Evolutionary conservation across 1,284 basidiomycete species (phyloP).

Genomic region (Earliella scabrosa): DNA sequence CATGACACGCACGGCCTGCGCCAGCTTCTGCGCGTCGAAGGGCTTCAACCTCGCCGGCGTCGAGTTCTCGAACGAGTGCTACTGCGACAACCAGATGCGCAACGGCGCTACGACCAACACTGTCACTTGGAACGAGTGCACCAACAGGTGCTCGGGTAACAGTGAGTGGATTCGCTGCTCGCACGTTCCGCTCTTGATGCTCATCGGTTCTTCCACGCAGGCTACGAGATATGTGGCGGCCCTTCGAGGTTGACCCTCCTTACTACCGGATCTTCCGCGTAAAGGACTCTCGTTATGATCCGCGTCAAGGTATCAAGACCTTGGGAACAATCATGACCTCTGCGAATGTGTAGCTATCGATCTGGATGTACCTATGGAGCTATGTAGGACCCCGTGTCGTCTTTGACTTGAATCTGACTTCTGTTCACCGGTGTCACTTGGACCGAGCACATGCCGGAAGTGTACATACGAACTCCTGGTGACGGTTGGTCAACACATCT

Average conservation of each 20-base stretch:
- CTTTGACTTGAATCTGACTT: too few relatives aligned
- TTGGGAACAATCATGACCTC: too few relatives aligned
- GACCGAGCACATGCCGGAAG: too few relatives aligned
- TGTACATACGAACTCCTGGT: too few relatives aligned
- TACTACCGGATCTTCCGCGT: not conserved
- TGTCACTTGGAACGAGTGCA: conserved; percentile 13
- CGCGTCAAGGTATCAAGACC: too few relatives aligned
- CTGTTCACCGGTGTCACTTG: too few relatives aligned
- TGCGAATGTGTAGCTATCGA: too few relatives aligned
- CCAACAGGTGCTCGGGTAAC: conserved; percentile 18
- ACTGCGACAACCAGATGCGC: conserved; percentile 24
- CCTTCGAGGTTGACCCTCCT: conserved; percentile 29
- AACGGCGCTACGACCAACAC: conserved; percentile 13
- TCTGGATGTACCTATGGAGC: too few relatives aligned
- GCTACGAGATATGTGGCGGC: conserved; percentile 31
- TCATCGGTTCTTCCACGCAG: conserved; percentile 1
- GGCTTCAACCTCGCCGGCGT: conserved; percentile 29
- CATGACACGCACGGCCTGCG: conserved; percentile 18
- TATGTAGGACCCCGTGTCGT: too few relatives aligned
- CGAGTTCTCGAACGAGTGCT: conserved; percentile 33
- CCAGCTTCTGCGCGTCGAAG: conserved; percentile 19
- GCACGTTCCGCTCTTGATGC: not conserved
- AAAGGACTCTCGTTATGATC: not conserved
- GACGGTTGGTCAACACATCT: too few relatives aligned
- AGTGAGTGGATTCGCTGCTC: conserved; percentile 1